Evolutionary conservation across 192 early-diverging fungal species (phyloP).

Genomic region (Chytriomyces confervae): DNA sequence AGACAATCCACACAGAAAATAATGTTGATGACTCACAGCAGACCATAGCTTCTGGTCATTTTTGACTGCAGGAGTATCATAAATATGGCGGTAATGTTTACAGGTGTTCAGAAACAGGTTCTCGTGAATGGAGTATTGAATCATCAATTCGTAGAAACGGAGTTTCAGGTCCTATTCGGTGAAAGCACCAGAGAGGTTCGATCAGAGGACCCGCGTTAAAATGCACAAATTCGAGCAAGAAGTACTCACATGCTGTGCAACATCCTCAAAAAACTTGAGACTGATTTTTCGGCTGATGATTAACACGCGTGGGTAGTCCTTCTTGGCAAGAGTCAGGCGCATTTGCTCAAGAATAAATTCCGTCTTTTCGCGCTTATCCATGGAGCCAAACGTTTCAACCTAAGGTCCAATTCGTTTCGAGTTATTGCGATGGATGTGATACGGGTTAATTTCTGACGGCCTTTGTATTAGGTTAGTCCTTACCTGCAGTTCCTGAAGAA

Average conservation of each 20-base stretch:
- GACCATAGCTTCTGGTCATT: constrained; percentile 79
- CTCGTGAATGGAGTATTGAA: constrained; percentile 91
- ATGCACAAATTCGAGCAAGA: not conserved
- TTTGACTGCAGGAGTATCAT: constrained; percentile 81
- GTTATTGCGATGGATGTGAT: not conserved
- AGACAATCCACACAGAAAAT: not conserved
- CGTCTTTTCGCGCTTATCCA: constrained; percentile 98
- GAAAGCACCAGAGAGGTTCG: not conserved
- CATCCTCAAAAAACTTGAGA: constrained; percentile 88
- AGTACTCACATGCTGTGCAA: constrained; percentile 73
- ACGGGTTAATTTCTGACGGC: not conserved
- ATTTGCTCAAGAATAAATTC: constrained; percentile 99
- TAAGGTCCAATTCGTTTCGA: constrained; percentile 23
- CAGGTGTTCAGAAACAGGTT: constrained; percentile 86
- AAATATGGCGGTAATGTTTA: constrained; percentile 92
- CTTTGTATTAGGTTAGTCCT: not conserved
- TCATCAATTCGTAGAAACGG: constrained; percentile 96
- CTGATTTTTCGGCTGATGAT: constrained; percentile 97
- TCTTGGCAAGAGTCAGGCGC: constrained; percentile 90
- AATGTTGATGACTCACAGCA: constrained; percentile 49
- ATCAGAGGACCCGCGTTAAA: not conserved
- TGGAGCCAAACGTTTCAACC: constrained; percentile 98
- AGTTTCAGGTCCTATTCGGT: constrained; percentile 84
- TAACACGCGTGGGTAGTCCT: constrained; percentile 88
- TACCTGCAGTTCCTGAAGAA: constrained; percentile 94